phyloP scores from a whole-genome alignment of 371 early-diverging fungal genomes.

The Mycotypha africana region DNA sequence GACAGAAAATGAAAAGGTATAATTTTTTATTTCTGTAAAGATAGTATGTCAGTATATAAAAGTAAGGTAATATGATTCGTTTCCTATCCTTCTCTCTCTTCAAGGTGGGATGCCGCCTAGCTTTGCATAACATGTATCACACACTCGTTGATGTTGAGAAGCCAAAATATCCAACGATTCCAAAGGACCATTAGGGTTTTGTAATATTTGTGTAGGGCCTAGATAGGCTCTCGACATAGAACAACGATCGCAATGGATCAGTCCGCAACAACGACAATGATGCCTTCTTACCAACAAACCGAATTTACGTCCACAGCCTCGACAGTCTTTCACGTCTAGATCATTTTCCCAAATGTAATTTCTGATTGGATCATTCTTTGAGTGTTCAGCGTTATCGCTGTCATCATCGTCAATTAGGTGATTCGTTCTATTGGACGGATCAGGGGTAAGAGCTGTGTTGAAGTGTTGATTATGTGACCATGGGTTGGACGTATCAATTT shows the following conservation, averaged over 20 bases:
- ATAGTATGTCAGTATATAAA: too few relatives aligned
- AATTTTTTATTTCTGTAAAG: too few relatives aligned
- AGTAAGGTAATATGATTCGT: too few relatives aligned
- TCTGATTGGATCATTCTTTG: too few relatives aligned
- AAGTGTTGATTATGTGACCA: neutral
- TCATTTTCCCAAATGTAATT: slow-evolving; percentile 60
- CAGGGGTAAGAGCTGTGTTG: neutral
- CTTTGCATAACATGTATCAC: slow-evolving; percentile 39
- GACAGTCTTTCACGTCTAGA: slow-evolving; percentile 50
- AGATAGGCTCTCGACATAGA: slow-evolving; percentile 47
- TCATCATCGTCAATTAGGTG: slow-evolving; percentile 1
- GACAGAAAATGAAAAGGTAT: too few relatives aligned
- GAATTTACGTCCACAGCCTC: slow-evolving; percentile 55
- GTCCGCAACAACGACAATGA: slow-evolving; percentile 78
- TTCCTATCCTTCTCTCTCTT: too few relatives aligned
- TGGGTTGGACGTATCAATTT: neutral
- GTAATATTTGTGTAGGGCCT: slow-evolving; percentile 35
- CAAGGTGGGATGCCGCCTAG: slow-evolving; percentile 16
- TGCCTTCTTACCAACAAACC: slow-evolving; percentile 60
- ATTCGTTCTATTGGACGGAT: neutral
- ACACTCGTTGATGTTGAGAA: slow-evolving; percentile 45
- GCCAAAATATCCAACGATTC: slow-evolving; percentile 14
- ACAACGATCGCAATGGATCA: slow-evolving; percentile 68
- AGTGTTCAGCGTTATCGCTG: too few relatives aligned
- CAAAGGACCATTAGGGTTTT: slow-evolving; percentile 28